These are phyloP conservation scores for Dictyostelium firmibasis DNA, from an alignment of 78 protist species.

Conservation along the genomic window DNA sequence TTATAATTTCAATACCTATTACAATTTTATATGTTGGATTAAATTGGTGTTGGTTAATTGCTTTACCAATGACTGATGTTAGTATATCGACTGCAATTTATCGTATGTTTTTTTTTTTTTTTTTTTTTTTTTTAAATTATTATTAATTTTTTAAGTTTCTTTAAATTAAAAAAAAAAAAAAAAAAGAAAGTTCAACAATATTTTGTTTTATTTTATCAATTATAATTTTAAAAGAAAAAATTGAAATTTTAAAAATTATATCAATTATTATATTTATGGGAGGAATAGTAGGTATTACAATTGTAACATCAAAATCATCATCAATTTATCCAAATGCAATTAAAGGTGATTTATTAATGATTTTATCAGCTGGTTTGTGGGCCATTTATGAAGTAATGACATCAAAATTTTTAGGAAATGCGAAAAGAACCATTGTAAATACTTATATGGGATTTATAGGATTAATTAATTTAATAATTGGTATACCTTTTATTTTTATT, in stretches of 20 bases:
- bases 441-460: slow-evolving; percentile 23
- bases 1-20: background rate
- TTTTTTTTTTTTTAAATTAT: no score
- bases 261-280: slow-evolving; percentile 20
- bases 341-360: slow-evolving; percentile 38
- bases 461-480: background rate
- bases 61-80: background rate
- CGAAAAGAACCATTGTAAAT: slow-evolving; percentile 25
- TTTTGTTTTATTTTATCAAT: slow-evolving; percentile 51
- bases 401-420: slow-evolving; percentile 25
- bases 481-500: slow-evolving; percentile 6
- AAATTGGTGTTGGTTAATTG: background rate
- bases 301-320: background rate
- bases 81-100: background rate
- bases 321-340: slow-evolving; percentile 28
- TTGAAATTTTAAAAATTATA: slow-evolving; percentile 12
- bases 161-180: background rate
- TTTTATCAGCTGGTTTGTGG: slow-evolving; percentile 37
- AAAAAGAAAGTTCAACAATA: slow-evolving; percentile 17
- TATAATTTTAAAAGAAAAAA: slow-evolving; percentile 37
- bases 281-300: slow-evolving; percentile 44
- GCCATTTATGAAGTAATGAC: slow-evolving; percentile 59
- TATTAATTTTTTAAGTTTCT: background rate
- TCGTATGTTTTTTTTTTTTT: background rate
- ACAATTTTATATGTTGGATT: background rate